Evolutionary conservation across 164 flowering plant genomes (phyloP).

Genomic region (Stephania japonica): DNA sequence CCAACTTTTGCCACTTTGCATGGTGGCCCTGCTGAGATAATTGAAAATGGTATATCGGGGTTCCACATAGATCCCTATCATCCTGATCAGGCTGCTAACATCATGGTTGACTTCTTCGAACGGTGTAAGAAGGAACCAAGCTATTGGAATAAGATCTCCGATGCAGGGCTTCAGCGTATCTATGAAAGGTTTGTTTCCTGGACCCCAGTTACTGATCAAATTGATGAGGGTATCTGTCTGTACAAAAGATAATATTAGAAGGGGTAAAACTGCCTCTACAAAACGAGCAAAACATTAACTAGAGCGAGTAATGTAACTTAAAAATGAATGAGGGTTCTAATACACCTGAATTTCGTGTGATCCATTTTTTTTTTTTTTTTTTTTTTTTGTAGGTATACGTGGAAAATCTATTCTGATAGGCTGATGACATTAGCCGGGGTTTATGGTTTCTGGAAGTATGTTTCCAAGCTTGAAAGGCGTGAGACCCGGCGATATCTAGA

Average conservation of each 20-base stretch:
- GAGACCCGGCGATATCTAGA: constrained; percentile 93
- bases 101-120: constrained; percentile 57
- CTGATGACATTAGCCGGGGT: constrained; percentile 94
- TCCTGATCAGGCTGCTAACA: constrained; percentile 59
- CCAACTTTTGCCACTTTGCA: constrained; percentile 97
- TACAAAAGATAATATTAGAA: neutral
- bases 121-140: constrained; percentile 54
- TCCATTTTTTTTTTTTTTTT: constrained; percentile 4
- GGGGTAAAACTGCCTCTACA: neutral
- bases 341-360: neutral
- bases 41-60: constrained; percentile 84
- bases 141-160: constrained; percentile 72
- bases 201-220: neutral
- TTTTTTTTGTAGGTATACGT: constrained; percentile 63
- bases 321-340: neutral
- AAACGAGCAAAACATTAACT: neutral
- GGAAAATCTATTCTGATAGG: constrained; percentile 93
- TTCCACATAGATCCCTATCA: constrained; percentile 95
- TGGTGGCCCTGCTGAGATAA: constrained; percentile 97
- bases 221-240: neutral
- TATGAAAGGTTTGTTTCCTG: constrained; percentile 50
- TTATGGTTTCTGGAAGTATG: constrained; percentile 95
- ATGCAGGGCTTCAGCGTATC: constrained; percentile 55
- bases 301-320: neutral
- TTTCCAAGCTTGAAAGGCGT: constrained; percentile 91